phyloP scores from a whole-genome alignment of 176 grass and related monocot species.

The Juncus inflexus region DNA sequence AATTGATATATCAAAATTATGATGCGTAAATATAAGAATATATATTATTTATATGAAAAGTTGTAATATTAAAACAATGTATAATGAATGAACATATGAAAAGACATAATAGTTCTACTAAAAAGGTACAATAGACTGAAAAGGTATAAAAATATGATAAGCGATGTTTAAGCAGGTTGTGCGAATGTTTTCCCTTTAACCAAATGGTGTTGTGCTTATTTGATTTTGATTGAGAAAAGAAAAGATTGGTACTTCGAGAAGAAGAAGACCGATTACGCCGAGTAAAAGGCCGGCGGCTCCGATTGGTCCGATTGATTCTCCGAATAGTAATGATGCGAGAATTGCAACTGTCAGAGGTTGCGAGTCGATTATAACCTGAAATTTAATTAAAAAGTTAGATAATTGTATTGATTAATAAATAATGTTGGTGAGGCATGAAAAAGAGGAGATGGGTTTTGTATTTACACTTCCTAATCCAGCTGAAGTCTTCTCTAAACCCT shows the following conservation, averaged over 20 bases:
- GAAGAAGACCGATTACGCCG: constrained; percentile 68
- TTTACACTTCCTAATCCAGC: constrained; percentile 90
- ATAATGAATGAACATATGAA: too few relatives aligned
- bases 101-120: too few relatives aligned
- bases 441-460: constrained; percentile 6
- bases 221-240: not conserved
- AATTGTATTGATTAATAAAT: not conserved
- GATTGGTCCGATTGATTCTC: constrained; percentile 64
- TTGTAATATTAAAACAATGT: too few relatives aligned
- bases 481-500: constrained; percentile 87
- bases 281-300: constrained; percentile 66
- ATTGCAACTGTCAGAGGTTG: constrained; percentile 90
- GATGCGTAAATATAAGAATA: too few relatives aligned
- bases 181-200: too few relatives aligned
- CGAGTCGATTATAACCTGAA: constrained; percentile 95
- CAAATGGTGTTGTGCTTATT: constrained; percentile 20
- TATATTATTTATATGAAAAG: too few relatives aligned
- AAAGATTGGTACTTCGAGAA: constrained; percentile 59
- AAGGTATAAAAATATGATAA: too few relatives aligned
- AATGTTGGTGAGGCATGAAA: constrained; percentile 16
- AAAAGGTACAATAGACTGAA: too few relatives aligned
- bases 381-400: constrained; percentile 16
- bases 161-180: too few relatives aligned
- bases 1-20: too few relatives aligned
- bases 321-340: constrained; percentile 77